Base-by-base conservation (phyloP, 148 eudicot species). In the Cornus suecica region DNA sequence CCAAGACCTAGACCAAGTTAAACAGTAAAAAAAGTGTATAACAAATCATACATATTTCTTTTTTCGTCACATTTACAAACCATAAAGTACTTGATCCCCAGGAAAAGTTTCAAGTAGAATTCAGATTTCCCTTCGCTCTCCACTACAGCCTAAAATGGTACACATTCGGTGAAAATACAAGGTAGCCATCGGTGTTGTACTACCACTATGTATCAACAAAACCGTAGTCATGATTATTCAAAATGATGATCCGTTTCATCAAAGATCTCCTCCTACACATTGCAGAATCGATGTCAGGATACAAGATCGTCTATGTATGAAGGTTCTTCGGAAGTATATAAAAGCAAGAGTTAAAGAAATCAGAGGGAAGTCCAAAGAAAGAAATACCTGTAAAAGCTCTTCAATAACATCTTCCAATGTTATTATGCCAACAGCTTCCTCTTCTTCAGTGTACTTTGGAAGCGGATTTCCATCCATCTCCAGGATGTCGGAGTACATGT, bases 371-470 rank as follows among this genome's bases (percentile, higher is more conserved):
- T n/a, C n/a, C n/a, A n/a, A n/a, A n/a, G n/a, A n/a, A n/a, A n/a
- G n/a, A n/a, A n/a, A n/a, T 81, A 94, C 99, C 94, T 94, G 97
- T 65, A 94, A 75, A 69, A 92, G 91, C 84, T 94, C 97, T 86
- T 94, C 96, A 58, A 94, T 94, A 76, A 94, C 94, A 80, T 94
- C 99, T 73, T 94, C 99, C 90, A 94, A 78, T 42, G 99, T 94
- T 66, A 94, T 94, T 15, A 94, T 74, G 13, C 99, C 97, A 18
- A 92, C 86, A 62, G 92, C 97, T 85, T 90, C 97, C 83, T 92
- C 95, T 83, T 90, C 96, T 63, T 89, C 97, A 1, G 93, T 87
- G 8, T 83, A 79, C 74, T 80, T 91, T 6, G 94, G 96, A 30
- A 94, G 81, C 54, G 94, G 92, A 64, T 81, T 77, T 28, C 86